phyloP scores from a whole-genome alignment of 2,329 filamentous ascomycete genomes.

The Cladosporium sp. region DNA sequence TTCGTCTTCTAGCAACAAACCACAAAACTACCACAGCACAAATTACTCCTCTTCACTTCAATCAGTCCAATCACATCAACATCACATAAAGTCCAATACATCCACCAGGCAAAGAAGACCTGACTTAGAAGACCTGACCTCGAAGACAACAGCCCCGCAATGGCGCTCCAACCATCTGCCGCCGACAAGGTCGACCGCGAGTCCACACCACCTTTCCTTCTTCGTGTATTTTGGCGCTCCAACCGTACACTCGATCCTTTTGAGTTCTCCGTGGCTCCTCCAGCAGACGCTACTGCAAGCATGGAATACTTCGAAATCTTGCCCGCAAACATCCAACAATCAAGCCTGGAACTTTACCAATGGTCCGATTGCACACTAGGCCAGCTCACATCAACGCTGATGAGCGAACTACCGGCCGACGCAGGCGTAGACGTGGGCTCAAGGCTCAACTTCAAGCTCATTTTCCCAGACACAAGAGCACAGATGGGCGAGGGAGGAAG shows the following conservation, averaged over 20 bases:
- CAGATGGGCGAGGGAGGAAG: slow-evolving; percentile 45
- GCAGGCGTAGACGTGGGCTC: slow-evolving; percentile 76
- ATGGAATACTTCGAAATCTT: slow-evolving; percentile 53
- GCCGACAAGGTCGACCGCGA: slow-evolving; percentile 62
- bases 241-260: slow-evolving; percentile 73
- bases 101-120: not conserved
- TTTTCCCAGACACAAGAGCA: slow-evolving; percentile 72
- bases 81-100: not conserved
- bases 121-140: not conserved
- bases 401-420: slow-evolving; percentile 65
- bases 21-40: not conserved
- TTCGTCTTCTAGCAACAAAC: slow-evolving; percentile 1
- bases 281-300: slow-evolving; percentile 35
- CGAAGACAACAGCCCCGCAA: slow-evolving; percentile 17
- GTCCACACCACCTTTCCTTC: slow-evolving; percentile 74
- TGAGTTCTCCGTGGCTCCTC: slow-evolving; percentile 61
- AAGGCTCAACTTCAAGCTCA: slow-evolving; percentile 80
- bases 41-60: not conserved
- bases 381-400: slow-evolving; percentile 78
- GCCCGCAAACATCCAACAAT: slow-evolving; percentile 49
- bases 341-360: slow-evolving; percentile 73
- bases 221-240: slow-evolving; percentile 80
- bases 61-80: not conserved
- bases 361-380: slow-evolving; percentile 78
- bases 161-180: slow-evolving; percentile 39